phyloP scores from a whole-genome alignment of 306 rosid genomes.

The Cicer judaicum region DNA sequence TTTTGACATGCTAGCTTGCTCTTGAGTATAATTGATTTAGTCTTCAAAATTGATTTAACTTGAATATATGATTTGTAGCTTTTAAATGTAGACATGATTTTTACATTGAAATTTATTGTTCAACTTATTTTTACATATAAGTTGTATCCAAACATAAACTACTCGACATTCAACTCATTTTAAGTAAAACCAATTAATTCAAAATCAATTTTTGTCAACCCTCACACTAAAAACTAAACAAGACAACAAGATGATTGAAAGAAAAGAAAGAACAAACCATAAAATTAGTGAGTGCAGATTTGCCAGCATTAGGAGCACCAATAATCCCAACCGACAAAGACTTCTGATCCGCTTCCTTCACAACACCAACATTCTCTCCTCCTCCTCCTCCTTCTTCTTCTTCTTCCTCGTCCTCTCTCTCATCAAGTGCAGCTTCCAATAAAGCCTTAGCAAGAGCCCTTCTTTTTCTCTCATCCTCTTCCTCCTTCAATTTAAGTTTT shows the following conservation, averaged over 20 bases:
- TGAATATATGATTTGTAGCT: no score
- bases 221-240: neutral
- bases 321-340: conserved; percentile 86
- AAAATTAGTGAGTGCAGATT: conserved; percentile 84
- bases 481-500: conserved; percentile 55
- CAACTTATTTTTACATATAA: no score
- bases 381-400: conserved; percentile 3
- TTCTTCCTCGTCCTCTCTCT: conserved; percentile 46
- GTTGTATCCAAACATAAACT: no score
- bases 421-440: conserved; percentile 69
- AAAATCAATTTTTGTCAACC: no score
- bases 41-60: no score
- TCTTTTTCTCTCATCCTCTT: conserved; percentile 60
- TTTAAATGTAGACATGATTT: no score
- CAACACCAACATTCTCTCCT: conserved; percentile 38
- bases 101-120: no score
- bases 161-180: no score
- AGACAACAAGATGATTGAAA: neutral
- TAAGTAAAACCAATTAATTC: no score
- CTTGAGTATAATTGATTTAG: no score
- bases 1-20: no score
- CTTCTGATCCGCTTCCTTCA: conserved; percentile 85
- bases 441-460: conserved; percentile 75
- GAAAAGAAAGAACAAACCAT: conserved; percentile 56
- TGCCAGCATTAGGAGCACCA: conserved; percentile 97